Evolutionary conservation across 805 yeast genomes (phyloP), one percentile per base, ranked within the genome.

Genomic region (Barnettozyma californica): DNA sequence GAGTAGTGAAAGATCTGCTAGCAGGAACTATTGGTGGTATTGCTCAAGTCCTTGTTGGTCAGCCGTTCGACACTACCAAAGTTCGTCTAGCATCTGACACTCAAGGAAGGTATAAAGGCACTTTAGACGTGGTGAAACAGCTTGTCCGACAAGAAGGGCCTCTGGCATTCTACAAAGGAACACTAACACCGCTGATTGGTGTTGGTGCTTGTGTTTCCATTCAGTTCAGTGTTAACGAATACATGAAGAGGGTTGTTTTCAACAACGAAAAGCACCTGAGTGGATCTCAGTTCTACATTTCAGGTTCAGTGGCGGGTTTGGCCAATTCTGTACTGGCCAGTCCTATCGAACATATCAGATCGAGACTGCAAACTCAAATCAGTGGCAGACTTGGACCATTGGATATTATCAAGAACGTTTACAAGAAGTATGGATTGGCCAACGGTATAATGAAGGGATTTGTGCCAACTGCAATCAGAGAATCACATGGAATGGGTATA

Each of bases 191-290:
- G 19, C 73, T 94, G 57, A 66, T 92, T 33, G 99, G 99, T 11
- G 88, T 92, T n/a, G 99, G 99, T 45, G 96, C 96, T 0, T 91
- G 97, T 74, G 97, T 94, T 11, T 87, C 96, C 9, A 87, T 92
- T 37, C 99, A 94, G 68, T 94, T 94, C 63, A 94, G 96, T 41
- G 95, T 89, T 34, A 91, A 91, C 62, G 98, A 94, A 66, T 84
- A 76, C 61, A 89, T 92, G 96, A 94, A 94, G 69, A 75, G 97
- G 60, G 70, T 75, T 51, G 90, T 86, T 62, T 66, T 62, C 41
- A 70, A 69, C 44, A 63, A 63, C 20, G 55, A 58, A 5, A 61
- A 63, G 25, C 70, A 71, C 16, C 69, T 90, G 50, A 63, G 79
- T 9, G 71, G 80, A 38, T 52, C 68, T 5, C 96, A 94, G 64